Evolutionary conservation across 495 filamentous ascomycete genomes (phyloP).

Genomic region (Annulohypoxylon moriforme): DNA sequence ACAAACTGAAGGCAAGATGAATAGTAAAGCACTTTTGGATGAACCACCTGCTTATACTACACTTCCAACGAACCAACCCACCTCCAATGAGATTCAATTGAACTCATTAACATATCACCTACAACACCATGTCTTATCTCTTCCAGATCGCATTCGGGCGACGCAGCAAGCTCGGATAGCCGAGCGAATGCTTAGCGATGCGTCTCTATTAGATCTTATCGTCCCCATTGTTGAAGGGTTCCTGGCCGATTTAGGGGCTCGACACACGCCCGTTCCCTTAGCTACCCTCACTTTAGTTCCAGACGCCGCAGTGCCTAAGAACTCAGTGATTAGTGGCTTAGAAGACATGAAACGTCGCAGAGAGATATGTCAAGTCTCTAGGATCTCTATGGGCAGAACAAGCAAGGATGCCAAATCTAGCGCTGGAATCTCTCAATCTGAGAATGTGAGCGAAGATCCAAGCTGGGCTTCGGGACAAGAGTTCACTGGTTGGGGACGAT

Average conservation of each 20-base stretch:
- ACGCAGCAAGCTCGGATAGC: conserved; percentile 46
- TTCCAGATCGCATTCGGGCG: conserved; percentile 53
- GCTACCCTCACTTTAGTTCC: conserved; percentile 58
- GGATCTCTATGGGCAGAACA: conserved; percentile 43
- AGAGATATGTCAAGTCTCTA: conserved; percentile 50
- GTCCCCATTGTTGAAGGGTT: conserved; percentile 55
- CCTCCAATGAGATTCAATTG: conserved; percentile 27
- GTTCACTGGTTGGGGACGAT: conserved; percentile 58
- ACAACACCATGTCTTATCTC: conserved; percentile 52
- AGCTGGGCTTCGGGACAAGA: conserved; percentile 39
- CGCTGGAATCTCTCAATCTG: neutral
- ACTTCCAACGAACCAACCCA: conserved; percentile 3
- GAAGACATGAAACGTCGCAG: conserved; percentile 53
- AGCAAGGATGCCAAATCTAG: conserved; percentile 42
- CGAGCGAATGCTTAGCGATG: conserved; percentile 50
- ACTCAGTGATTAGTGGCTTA: conserved; percentile 49
- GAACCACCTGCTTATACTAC: conserved; percentile 54
- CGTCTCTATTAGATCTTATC: conserved; percentile 46
- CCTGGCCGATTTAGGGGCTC: conserved; percentile 46
- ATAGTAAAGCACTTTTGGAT: conserved; percentile 22
- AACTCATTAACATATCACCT: conserved; percentile 49
- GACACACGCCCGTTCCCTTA: conserved; percentile 28
- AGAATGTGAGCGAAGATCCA: conserved; percentile 23
- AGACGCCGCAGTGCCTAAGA: conserved; percentile 44
- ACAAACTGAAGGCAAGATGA: conserved; percentile 25